Evolutionary conservation across 2,329 filamentous ascomycete species (phyloP).

Genomic region (Lojkania enalia): DNA sequence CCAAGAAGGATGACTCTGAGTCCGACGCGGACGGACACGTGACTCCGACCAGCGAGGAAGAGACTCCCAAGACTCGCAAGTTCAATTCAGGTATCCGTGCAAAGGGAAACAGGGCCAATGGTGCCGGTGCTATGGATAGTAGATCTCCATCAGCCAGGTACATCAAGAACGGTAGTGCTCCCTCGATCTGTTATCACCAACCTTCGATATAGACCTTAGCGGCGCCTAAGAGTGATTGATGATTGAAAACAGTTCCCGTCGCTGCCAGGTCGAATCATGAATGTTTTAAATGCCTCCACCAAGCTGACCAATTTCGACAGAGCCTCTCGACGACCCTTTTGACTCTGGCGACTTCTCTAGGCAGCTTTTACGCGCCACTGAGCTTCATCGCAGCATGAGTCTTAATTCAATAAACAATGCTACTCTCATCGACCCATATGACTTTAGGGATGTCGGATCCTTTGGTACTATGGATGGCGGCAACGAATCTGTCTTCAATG

Average conservation of each 20-base stretch:
- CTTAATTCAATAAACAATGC: no score
- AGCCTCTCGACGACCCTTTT: background rate
- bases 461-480: no score
- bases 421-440: no score
- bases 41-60: conserved; percentile 4
- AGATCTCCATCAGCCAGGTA: background rate
- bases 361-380: background rate
- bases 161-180: background rate
- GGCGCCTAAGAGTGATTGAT: background rate
- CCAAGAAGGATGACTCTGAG: conserved; percentile 13
- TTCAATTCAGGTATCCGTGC: background rate
- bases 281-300: no score
- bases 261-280: no score
- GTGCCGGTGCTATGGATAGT: background rate
- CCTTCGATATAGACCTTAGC: background rate
- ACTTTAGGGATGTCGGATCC: no score
- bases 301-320: no score
- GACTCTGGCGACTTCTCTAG: no score
- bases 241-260: no score
- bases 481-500: no score
- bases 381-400: no score
- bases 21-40: conserved; percentile 19
- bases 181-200: background rate
- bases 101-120: background rate
- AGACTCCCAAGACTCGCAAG: conserved; percentile 1